Conservation (phyloP, 805 yeast species). For the Suhomyces emberorum region DNA sequence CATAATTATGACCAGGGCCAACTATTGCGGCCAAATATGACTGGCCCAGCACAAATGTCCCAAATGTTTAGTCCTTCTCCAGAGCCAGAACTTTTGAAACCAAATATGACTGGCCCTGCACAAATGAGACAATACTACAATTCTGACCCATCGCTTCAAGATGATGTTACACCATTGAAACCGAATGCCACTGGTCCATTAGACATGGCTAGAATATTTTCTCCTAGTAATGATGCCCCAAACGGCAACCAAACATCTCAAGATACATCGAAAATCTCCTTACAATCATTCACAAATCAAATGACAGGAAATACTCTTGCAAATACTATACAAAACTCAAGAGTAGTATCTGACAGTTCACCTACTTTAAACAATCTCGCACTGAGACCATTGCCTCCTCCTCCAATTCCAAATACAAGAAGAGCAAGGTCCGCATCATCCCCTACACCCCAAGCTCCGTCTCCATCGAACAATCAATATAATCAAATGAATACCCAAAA, state of each 20-base stretch:
- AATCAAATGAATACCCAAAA: not conserved
- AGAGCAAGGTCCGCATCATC: conserved; percentile 33
- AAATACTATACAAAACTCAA: conserved; percentile 35
- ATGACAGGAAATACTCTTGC: conserved; percentile 37
- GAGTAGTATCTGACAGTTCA: conserved; percentile 13
- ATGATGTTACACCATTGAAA: conserved; percentile 15
- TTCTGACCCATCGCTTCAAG: conserved; percentile 2
- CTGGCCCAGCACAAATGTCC: conserved; percentile 45
- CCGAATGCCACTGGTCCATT: conserved; percentile 31
- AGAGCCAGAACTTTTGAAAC: conserved; percentile 26
- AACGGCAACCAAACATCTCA: conserved; percentile 5
- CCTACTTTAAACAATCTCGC: conserved; percentile 6
- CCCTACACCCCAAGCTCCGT: conserved; percentile 21
- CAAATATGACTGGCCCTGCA: conserved; percentile 48
- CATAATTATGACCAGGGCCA: conserved; percentile 37
- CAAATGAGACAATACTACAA: conserved; percentile 31
- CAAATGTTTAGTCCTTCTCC: conserved; percentile 25
- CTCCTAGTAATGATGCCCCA: no score
- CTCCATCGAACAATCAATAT: conserved; percentile 12
- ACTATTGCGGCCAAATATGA: conserved; percentile 41
- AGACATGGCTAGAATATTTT: conserved; percentile 33
- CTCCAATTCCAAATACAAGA: conserved; percentile 38
- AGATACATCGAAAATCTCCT: conserved; percentile 29
- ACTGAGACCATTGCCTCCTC: conserved; percentile 22
- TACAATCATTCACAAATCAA: conserved; percentile 39